Evolutionary conservation across 2,329 filamentous ascomycete species (phyloP), one percentile per base, ranked within the genome.

Genomic region (Monosporascus sp.): DNA sequence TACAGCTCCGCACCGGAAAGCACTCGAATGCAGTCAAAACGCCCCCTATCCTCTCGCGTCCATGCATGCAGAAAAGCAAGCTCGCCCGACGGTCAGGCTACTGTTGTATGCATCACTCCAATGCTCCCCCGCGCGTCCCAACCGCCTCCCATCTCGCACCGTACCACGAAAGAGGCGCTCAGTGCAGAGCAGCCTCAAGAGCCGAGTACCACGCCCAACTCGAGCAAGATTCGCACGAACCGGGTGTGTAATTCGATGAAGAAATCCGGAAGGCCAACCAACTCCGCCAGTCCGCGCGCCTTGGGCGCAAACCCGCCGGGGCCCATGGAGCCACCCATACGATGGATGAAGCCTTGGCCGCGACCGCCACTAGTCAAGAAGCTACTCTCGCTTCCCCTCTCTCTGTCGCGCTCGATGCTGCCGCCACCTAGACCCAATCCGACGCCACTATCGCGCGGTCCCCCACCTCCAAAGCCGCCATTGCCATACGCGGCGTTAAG

Each of bases 221-320:
- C 81, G 17, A 84, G 73, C 50, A 87, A 70, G 41, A 88, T 71
- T 62, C 78, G 76, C 25, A 87, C 84, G 63, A 88, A 88, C 57
- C 77, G 76, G 39, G 76, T 72, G 65, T 88, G 84, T 55, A 88
- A 69, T 70, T 86, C 80, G 52, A 87, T 80, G 59, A 88, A 88
- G 62, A 88, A 84, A 63, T 87, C 84, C 5, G 84, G 83, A 60
- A 82, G 72, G 20, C 84, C 84, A 27, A 86, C 81, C 41, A 88
- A 72, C 68, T 88, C 84, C 0, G 84, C 82, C 48, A 88, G 70
- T 3, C 84, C 83, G 41, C 82, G 77, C 39, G 82, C 77, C 58
- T 80, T 83, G 43, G 80, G 73, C 22, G 78, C 74, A 31, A 82
- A 76, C 35, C 79, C 79, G 45, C 79, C 76, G 18, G 79, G 81